Percentiles rank a stretch among this genome's conserved stretches.
Evolutionary conservation across 768 basidiomycete species (phyloP).

Genomic region (Mycena albidolilacea): DNA sequence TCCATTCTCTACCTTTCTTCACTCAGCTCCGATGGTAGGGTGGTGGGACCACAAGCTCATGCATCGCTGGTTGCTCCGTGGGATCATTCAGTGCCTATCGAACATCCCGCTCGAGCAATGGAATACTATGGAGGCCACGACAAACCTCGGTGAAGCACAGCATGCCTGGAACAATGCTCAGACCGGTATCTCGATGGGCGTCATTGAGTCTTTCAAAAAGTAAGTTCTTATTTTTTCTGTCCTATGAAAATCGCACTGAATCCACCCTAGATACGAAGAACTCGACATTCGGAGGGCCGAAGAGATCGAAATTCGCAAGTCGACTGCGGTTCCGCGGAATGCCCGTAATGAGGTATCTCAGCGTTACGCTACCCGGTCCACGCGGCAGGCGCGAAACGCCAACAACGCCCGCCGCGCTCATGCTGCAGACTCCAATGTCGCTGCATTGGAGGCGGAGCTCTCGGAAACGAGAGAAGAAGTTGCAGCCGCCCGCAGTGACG

Average conservation of each 20-base stretch:
- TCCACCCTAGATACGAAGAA: constrained; percentile 25
- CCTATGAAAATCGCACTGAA: background rate
- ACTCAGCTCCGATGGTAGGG: too few species aligned
- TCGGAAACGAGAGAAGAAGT: too few species aligned
- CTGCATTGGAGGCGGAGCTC: too few species aligned
- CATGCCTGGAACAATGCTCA: constrained; percentile 22
- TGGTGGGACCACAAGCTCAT: too few species aligned
- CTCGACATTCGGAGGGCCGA: constrained; percentile 20
- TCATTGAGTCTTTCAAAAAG: constrained; percentile 28
- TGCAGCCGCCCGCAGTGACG: too few species aligned
- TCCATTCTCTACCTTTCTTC: too few species aligned
- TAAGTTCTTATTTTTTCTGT: constrained; percentile 7
- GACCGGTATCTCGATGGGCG: constrained; percentile 26
- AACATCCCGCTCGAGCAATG: constrained; percentile 5
- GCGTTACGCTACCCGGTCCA: too few species aligned
- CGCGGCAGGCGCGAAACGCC: too few species aligned
- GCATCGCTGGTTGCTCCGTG: too few species aligned
- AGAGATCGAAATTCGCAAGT: constrained; percentile 15
- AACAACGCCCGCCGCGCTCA: too few species aligned
- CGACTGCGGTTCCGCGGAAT: constrained; percentile 7
- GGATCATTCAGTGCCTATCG: too few species aligned
- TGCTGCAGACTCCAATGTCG: too few species aligned
- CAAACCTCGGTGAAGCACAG: constrained; percentile 2
- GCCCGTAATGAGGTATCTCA: background rate
- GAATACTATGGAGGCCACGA: constrained; percentile 26